Percentiles rank a stretch among this genome's conserved stretches.
These are phyloP conservation scores for Coccomyxa subellipsoidea DNA, from an alignment of 163 green algal species.

Conservation along the genomic window DNA sequence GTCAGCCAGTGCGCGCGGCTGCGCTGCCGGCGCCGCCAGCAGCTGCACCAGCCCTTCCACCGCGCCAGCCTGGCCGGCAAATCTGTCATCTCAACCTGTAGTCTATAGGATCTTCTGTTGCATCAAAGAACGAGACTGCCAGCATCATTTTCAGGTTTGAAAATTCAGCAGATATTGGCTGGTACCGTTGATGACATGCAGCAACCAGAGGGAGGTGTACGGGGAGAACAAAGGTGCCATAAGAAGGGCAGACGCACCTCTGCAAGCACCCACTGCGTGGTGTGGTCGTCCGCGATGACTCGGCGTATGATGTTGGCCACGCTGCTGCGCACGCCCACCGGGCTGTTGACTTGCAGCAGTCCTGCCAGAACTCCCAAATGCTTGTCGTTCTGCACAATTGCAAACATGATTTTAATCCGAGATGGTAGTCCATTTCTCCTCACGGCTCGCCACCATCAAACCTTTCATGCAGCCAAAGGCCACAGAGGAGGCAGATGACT, in stretches of 20 bases:
- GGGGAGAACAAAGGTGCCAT: background rate
- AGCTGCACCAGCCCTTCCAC: slow-evolving; percentile 15
- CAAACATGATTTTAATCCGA: background rate
- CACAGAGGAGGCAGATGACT: too few relatives aligned
- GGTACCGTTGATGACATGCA: too few relatives aligned
- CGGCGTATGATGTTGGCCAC: background rate
- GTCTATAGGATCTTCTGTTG: background rate
- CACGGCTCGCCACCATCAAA: too few relatives aligned
- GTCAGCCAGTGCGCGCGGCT: background rate
- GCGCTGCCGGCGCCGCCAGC: slow-evolving; percentile 10
- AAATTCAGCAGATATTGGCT: background rate
- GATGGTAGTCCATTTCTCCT: background rate
- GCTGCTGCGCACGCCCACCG: background rate
- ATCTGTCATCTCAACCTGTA: background rate
- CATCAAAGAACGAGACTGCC: background rate
- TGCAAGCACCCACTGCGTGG: slow-evolving; percentile 22
- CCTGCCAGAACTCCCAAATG: slow-evolving; percentile 15
- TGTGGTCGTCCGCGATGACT: slow-evolving; percentile 14
- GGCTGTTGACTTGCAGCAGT: background rate
- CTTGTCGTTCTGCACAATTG: slow-evolving; percentile 20
- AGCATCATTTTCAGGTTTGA: background rate
- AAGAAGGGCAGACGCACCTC: slow-evolving; percentile 6
- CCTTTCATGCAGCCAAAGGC: too few relatives aligned
- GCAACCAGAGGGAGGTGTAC: background rate
- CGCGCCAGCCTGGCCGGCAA: slow-evolving; percentile 15